Percentiles rank a stretch among this genome's conserved stretches.
Conservation (phyloP, 2,329 filamentous ascomycete genomes). For the Periconia macrospinosa region DNA sequence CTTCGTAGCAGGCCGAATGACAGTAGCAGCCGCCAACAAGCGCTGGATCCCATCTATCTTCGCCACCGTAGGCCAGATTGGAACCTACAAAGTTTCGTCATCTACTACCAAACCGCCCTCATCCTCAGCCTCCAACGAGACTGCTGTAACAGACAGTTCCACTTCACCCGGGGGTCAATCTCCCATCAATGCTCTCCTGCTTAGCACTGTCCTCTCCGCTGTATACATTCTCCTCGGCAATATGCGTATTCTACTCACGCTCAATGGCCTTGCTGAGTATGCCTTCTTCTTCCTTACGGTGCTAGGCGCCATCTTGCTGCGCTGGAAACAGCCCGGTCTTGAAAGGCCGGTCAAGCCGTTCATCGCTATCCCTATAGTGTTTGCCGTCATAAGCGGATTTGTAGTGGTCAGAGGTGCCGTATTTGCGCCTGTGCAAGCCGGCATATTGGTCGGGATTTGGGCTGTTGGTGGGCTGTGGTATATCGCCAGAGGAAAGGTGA, state of each 20-base stretch:
- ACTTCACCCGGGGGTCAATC: slow-evolving; percentile 23
- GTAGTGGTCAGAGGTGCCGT: slow-evolving; percentile 39
- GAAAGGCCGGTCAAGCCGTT: slow-evolving; percentile 60
- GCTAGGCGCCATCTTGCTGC: slow-evolving; percentile 60
- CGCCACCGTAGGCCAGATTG: slow-evolving; percentile 33
- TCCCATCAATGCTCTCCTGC: slow-evolving; percentile 40
- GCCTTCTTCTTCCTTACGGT: slow-evolving; percentile 68
- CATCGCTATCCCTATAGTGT: slow-evolving; percentile 57
- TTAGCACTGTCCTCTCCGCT: slow-evolving; percentile 45
- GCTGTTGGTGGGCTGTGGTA: slow-evolving; percentile 20
- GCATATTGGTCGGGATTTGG: slow-evolving; percentile 34
- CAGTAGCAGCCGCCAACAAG: slow-evolving; percentile 57
- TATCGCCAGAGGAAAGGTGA: neutral
- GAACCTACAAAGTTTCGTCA: slow-evolving; percentile 25
- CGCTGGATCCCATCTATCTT: slow-evolving; percentile 32
- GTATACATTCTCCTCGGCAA: slow-evolving; percentile 64
- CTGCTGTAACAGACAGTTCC: neutral
- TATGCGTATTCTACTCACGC: slow-evolving; percentile 64
- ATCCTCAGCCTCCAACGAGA: neutral
- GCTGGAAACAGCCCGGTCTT: slow-evolving; percentile 59
- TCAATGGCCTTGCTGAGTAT: slow-evolving; percentile 49
- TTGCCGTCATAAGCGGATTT: slow-evolving; percentile 58
- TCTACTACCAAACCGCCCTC: neutral
- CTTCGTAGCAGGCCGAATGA: slow-evolving; percentile 66
- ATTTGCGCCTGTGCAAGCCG: slow-evolving; percentile 37